Percentiles rank a stretch among this genome's conserved stretches.
phyloP scores from a whole-genome alignment of 352 stramenopile genomes.

The Globisporangium paddicum region DNA sequence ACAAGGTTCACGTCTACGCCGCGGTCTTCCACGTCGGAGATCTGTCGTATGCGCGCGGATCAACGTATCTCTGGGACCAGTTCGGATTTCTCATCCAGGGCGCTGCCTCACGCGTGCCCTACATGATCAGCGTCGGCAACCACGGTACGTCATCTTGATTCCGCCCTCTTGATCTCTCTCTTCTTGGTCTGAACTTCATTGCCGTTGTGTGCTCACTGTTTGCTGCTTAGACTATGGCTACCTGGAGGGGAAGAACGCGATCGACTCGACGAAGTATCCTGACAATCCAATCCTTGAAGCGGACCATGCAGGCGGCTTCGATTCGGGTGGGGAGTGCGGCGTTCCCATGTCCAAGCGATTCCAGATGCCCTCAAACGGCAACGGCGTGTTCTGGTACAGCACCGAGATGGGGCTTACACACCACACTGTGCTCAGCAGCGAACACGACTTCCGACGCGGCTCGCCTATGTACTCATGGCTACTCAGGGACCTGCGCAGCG shows the following conservation, averaged over 20 bases:
- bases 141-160: constrained; percentile 15
- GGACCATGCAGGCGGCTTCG: constrained; percentile 25
- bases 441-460: constrained; percentile 45
- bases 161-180: background rate
- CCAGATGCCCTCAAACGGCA: constrained; percentile 60
- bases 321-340: constrained; percentile 84
- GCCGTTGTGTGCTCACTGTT: background rate
- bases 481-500: constrained; percentile 35
- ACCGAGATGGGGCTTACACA: constrained; percentile 47
- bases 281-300: constrained; percentile 28
- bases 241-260: constrained; percentile 23
- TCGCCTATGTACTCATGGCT: constrained; percentile 51
- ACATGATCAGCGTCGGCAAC: constrained; percentile 70
- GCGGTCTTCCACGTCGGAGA: constrained; percentile 85
- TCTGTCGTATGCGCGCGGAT: constrained; percentile 61
- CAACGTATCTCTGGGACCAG: constrained; percentile 83
- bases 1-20: constrained; percentile 41
- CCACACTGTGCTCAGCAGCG: constrained; percentile 44
- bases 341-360: constrained; percentile 73
- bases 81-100: constrained; percentile 79
- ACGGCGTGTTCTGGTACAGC: constrained; percentile 61
- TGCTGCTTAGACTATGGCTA: constrained; percentile 34
- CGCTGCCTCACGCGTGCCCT: constrained; percentile 61
- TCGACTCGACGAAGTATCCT: constrained; percentile 23
- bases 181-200: background rate